These are phyloP conservation scores for Globisporangium canariense DNA, from an alignment of 352 stramenopile species.

Conservation along the genomic window DNA sequence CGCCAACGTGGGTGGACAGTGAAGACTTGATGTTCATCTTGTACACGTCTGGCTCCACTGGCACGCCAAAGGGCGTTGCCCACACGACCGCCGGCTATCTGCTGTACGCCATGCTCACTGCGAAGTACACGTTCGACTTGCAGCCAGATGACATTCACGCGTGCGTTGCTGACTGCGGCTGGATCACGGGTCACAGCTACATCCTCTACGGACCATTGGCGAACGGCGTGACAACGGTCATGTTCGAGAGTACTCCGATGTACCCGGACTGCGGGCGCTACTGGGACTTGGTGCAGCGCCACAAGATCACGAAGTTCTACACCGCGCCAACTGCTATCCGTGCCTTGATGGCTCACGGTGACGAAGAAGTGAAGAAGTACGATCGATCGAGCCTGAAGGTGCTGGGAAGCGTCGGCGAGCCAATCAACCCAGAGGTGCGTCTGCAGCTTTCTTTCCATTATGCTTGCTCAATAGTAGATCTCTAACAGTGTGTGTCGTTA, in stretches of 20 bases:
- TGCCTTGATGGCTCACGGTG: constrained; percentile 95
- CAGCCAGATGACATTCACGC: constrained; percentile 92
- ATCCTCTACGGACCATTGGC: constrained; percentile 97
- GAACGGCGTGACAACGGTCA: constrained; percentile 96
- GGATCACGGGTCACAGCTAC: constrained; percentile 97
- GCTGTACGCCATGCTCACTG: constrained; percentile 92
- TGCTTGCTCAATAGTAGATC: not conserved
- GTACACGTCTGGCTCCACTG: constrained; percentile 97
- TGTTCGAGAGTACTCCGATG: constrained; percentile 98
- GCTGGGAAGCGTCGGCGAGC: constrained; percentile 97
- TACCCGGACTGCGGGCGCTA: constrained; percentile 95
- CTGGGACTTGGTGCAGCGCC: constrained; percentile 95
- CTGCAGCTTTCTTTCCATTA: not conserved
- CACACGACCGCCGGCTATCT: constrained; percentile 96
- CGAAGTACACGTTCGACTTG: constrained; percentile 93
- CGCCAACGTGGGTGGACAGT: constrained; percentile 94
- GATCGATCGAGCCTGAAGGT: constrained; percentile 93
- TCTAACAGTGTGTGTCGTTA: not conserved
- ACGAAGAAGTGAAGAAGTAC: constrained; percentile 92
- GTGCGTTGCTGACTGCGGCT: constrained; percentile 95
- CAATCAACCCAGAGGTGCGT: constrained; percentile 94
- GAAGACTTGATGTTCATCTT: constrained; percentile 97
- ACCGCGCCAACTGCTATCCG: constrained; percentile 95
- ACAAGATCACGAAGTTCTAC: constrained; percentile 97
- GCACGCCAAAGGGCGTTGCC: constrained; percentile 93